These are phyloP conservation scores for Byssochlamys sp. DNA, from an alignment of 2,329 filamentous ascomycete genomes.

Conservation along the genomic window DNA sequence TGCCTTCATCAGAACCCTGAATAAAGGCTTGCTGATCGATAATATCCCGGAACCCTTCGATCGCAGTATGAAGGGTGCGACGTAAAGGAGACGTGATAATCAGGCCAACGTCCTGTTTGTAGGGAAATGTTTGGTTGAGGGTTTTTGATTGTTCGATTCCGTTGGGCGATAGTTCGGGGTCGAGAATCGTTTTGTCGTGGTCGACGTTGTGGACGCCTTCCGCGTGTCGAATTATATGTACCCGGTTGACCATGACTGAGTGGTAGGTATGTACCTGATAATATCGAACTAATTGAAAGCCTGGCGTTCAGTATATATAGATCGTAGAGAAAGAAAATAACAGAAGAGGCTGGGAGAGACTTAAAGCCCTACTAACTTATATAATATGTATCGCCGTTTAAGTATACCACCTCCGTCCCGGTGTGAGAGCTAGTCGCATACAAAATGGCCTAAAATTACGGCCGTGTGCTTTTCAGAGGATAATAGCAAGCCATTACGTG, in stretches of 20 bases:
- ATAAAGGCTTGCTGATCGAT: slow-evolving; percentile 2
- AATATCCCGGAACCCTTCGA: slow-evolving; percentile 6
- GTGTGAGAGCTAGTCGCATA: too few species aligned
- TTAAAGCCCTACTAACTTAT: too few species aligned
- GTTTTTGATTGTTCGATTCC: slow-evolving; percentile 8
- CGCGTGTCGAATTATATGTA: slow-evolving; percentile 11
- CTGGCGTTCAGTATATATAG: too few species aligned
- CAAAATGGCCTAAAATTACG: too few species aligned
- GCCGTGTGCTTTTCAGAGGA: too few species aligned
- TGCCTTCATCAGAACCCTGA: not conserved
- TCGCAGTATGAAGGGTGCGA: slow-evolving; percentile 9
- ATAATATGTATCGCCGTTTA: too few species aligned
- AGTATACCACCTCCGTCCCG: too few species aligned
- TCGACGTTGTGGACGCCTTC: slow-evolving; percentile 9
- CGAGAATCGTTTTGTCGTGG: slow-evolving; percentile 9
- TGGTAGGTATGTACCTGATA: too few species aligned
- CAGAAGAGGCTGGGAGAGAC: too few species aligned
- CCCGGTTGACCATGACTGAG: not conserved
- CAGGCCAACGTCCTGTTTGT: slow-evolving; percentile 5
- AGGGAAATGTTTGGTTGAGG: slow-evolving; percentile 5
- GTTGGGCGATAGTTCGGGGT: slow-evolving; percentile 8
- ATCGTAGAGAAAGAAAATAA: too few species aligned
- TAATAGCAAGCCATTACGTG: too few species aligned
- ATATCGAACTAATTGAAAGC: too few species aligned
- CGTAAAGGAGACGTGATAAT: slow-evolving; percentile 9